Evolutionary conservation across 139 green algal genomes (phyloP), one percentile per base, ranked within the genome.

Genomic region (Volvox reticuliferus): DNA sequence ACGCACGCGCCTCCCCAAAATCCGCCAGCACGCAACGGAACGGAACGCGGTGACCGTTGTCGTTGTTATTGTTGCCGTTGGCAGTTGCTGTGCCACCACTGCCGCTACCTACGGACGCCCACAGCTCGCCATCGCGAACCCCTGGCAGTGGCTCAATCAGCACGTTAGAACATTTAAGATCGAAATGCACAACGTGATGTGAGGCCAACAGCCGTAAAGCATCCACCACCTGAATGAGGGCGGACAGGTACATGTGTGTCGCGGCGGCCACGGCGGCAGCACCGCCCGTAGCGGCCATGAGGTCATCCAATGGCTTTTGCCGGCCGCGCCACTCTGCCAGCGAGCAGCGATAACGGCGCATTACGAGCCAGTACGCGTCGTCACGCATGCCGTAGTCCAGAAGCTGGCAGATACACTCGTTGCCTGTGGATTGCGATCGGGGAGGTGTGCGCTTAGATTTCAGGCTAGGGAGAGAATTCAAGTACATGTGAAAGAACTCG

Each of bases 121-220:
- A 98, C 32, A 98, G 95, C 32, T 97, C 89, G 12, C 88, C 89
- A 50, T 97, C 96, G 17, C 79, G 80, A 12, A 95, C 91, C 2
- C 93, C 96, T 0, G 91, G 87, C 79, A 96, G 82, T 1, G 95
- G 90, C 65, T 97, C 95, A 28, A 98, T 92, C 32, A 98, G 91
- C 26, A 98, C 91, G 90, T 99, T 99, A 88, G 98, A 95, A 86
- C 94, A 96, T 94, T 99, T 99, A 75, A 98, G 93, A 91, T 99
- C 97, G 93, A 97, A 99, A 92, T 99, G 97, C 36, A 98, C 94
- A 14, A 98, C 91, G 1, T 95, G 91, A 18, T 92, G 69, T 0
- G 92, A 89, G 30, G 93, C 88, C 55, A 98, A 82, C 24, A 92
- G 65, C 61, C 73, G 79, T 21, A 95, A 86, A 32, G 93, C 93